These are phyloP conservation scores for Globisporangium megalacanthum DNA, from an alignment of 352 stramenopile species.

Conservation along the genomic window DNA sequence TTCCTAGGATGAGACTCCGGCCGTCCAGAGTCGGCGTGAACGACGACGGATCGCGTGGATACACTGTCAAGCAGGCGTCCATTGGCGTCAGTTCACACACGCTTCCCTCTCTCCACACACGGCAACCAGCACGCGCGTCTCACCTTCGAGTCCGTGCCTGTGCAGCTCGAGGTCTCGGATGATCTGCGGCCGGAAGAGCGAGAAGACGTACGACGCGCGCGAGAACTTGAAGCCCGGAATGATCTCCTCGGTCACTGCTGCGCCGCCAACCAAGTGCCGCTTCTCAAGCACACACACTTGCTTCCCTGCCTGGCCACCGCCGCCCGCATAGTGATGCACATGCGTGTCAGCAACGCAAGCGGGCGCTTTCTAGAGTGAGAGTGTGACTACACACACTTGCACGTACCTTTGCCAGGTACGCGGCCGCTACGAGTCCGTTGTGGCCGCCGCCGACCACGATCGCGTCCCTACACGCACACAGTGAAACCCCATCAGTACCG, in stretches of 20 bases:
- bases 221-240: conserved; percentile 90
- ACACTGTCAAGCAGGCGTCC: conserved; percentile 29
- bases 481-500: background rate
- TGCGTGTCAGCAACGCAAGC: background rate
- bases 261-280: conserved; percentile 80
- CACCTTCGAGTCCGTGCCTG: conserved; percentile 69
- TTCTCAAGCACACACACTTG: conserved; percentile 87
- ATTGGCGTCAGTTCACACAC: background rate
- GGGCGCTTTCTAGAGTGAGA: background rate
- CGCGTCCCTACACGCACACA: conserved; percentile 47
- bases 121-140: background rate
- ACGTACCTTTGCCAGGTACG: conserved; percentile 84
- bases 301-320: conserved; percentile 50
- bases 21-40: conserved; percentile 84
- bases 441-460: conserved; percentile 87
- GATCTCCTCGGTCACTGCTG: conserved; percentile 89
- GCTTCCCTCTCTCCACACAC: background rate
- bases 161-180: conserved; percentile 86
- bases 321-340: background rate
- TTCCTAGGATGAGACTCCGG: conserved; percentile 72
- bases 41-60: conserved; percentile 76
- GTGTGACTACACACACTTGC: background rate
- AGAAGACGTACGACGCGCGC: conserved; percentile 88
- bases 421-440: conserved; percentile 85
- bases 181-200: conserved; percentile 86